Evolutionary conservation across 352 stramenopile species (phyloP).

Genomic region (Pythium coloratum): DNA sequence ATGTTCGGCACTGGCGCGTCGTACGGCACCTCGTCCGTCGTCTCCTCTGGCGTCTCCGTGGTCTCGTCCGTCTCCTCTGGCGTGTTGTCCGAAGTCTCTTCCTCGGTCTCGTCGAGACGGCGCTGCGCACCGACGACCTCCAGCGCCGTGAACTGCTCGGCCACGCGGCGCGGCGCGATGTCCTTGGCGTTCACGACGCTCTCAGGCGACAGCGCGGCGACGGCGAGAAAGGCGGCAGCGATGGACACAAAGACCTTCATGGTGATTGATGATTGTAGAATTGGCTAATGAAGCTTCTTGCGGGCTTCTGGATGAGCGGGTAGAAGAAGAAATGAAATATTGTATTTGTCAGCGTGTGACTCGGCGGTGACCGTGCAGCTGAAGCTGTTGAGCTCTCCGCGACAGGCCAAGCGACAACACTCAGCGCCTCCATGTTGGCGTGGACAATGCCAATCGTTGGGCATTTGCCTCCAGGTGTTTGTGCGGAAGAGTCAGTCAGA

Average conservation of each 20-base stretch:
- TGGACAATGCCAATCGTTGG: neutral
- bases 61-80: neutral
- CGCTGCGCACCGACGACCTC: neutral
- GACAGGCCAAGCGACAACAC: neutral
- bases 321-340: no score
- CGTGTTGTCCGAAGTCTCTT: neutral
- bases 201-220: conserved; percentile 9
- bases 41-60: neutral
- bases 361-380: neutral
- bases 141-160: conserved; percentile 1
- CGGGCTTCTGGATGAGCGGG: no score
- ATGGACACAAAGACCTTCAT: conserved; percentile 17
- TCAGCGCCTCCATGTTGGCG: neutral
- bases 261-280: neutral
- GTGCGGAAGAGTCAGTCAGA: neutral
- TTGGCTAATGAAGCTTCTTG: neutral
- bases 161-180: conserved; percentile 7
- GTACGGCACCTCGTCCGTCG: neutral
- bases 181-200: neutral
- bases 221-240: conserved; percentile 6
- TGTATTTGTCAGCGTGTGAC: neutral
- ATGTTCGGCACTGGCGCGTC: neutral
- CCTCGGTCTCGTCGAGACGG: conserved; percentile 8
- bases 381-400: neutral
- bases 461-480: neutral